A percentile compares a stretch with the other conserved stretches of the same genome.
phyloP scores from a whole-genome alignment of 2,329 filamentous ascomycete genomes.

The Cylindrodendrum hubeiense region DNA sequence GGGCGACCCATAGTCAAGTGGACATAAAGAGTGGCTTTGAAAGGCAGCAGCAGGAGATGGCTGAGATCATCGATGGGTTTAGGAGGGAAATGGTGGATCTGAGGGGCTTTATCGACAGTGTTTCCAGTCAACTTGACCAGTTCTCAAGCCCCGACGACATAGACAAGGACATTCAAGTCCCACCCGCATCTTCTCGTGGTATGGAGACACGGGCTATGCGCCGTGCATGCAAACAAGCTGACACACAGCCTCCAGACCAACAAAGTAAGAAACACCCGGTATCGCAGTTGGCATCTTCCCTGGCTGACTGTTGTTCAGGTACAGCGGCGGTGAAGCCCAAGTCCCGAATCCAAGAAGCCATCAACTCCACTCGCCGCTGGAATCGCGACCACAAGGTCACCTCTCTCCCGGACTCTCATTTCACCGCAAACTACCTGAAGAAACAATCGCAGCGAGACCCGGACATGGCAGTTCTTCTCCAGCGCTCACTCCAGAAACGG shows the following conservation, averaged over 20 bases:
- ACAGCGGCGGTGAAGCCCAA: slow-evolving; percentile 18
- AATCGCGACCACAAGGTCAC: slow-evolving; percentile 54
- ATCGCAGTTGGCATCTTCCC: background rate
- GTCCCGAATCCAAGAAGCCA: slow-evolving; percentile 49
- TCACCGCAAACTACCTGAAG: slow-evolving; percentile 49
- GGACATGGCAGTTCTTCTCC: slow-evolving; percentile 49
- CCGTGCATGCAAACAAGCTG: background rate
- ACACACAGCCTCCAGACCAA: background rate
- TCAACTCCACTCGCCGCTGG: slow-evolving; percentile 54
- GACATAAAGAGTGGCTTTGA: slow-evolving; percentile 31
- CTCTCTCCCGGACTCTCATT: slow-evolving; percentile 44
- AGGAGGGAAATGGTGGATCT: slow-evolving; percentile 42
- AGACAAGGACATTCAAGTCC: slow-evolving; percentile 21
- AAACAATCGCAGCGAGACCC: slow-evolving; percentile 53
- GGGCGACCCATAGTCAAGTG: slow-evolving; percentile 23
- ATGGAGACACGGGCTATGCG: slow-evolving; percentile 27
- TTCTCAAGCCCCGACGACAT: slow-evolving; percentile 37
- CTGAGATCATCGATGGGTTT: slow-evolving; percentile 30
- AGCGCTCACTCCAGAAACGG: slow-evolving; percentile 46
- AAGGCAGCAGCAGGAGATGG: slow-evolving; percentile 35
- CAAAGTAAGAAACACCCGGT: slow-evolving; percentile 22
- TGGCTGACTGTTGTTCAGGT: slow-evolving; percentile 21
- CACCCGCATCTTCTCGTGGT: background rate
- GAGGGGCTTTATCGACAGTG: slow-evolving; percentile 34
- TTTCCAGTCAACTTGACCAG: slow-evolving; percentile 39